Evolutionary conservation across 176 grass and related monocot species (phyloP).

Genomic region (Oryza brachyantha): DNA sequence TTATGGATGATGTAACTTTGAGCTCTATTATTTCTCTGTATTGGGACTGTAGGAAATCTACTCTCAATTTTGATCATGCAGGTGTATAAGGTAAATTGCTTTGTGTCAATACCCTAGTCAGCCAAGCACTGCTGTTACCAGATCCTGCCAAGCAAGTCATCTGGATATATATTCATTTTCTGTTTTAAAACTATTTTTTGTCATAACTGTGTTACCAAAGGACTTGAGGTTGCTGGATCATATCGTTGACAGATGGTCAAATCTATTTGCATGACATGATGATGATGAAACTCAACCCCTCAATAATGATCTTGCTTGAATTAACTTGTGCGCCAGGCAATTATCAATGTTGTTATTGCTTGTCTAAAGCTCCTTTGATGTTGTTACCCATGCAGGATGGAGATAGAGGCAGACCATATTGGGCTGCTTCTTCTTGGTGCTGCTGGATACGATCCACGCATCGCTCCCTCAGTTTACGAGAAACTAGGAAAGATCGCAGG

Average conservation of each 20-base stretch:
- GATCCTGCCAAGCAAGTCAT: background rate
- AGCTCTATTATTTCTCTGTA: too few relatives aligned
- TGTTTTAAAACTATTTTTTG: background rate
- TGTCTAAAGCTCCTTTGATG: conserved; percentile 1
- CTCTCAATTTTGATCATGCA: too few relatives aligned
- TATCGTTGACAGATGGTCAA: background rate
- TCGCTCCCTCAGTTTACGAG: conserved; percentile 77
- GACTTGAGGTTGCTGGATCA: background rate
- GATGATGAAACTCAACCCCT: background rate
- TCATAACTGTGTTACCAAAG: background rate
- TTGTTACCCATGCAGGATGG: conserved; percentile 60
- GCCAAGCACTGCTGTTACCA: background rate
- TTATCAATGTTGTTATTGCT: background rate
- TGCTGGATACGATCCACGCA: conserved; percentile 86
- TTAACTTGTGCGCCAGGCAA: background rate
- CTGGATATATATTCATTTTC: background rate
- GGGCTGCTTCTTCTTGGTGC: conserved; percentile 79
- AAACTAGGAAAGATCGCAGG: conserved; percentile 74
- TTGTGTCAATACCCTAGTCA: background rate
- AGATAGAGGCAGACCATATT: conserved; percentile 95
- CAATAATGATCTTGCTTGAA: background rate
- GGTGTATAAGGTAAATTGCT: background rate
- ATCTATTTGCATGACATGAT: background rate
- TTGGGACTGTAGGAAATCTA: too few relatives aligned
- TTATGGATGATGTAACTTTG: too few relatives aligned